phyloP scores from a whole-genome alignment of 148 eudicot species.

The Chenopodium album region DNA sequence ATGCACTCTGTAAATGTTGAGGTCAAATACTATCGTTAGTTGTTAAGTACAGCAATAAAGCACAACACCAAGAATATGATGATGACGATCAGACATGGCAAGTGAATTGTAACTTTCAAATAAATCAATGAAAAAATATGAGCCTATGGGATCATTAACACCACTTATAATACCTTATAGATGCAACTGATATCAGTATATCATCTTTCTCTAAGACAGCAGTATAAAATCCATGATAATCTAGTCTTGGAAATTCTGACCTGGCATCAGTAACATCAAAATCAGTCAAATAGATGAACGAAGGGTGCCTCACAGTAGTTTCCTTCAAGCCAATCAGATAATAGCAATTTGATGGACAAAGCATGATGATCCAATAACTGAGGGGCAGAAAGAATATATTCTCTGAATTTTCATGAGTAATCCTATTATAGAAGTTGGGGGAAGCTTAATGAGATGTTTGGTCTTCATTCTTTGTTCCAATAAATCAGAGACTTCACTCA shows the following conservation, averaged over 20 bases:
- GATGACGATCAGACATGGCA: not conserved
- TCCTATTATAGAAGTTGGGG: not conserved
- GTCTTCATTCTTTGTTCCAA: no score
- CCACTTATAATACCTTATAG: conserved; percentile 57
- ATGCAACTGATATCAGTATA: conserved; percentile 67
- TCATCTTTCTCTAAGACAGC: conserved; percentile 87
- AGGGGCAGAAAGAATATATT: not conserved
- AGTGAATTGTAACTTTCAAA: not conserved
- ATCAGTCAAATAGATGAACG: not conserved
- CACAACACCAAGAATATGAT: not conserved
- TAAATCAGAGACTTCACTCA: not conserved
- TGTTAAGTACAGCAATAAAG: not conserved
- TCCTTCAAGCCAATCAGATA: not conserved
- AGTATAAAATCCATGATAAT: conserved; percentile 79
- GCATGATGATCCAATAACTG: not conserved
- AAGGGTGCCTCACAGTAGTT: not conserved
- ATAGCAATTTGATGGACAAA: not conserved
- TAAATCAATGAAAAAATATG: not conserved
- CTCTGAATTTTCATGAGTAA: not conserved
- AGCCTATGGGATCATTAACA: not conserved
- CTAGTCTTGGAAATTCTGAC: conserved; percentile 78
- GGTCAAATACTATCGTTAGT: conserved; percentile 14
- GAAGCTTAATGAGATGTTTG: not conserved
- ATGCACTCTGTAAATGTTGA: conserved; percentile 64
- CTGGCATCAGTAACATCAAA: conserved; percentile 30